Evolutionary conservation across 2,329 filamentous ascomycete genomes (phyloP), one percentile per base, ranked within the genome.

Genomic region (Neocatenulostroma microsporum): DNA sequence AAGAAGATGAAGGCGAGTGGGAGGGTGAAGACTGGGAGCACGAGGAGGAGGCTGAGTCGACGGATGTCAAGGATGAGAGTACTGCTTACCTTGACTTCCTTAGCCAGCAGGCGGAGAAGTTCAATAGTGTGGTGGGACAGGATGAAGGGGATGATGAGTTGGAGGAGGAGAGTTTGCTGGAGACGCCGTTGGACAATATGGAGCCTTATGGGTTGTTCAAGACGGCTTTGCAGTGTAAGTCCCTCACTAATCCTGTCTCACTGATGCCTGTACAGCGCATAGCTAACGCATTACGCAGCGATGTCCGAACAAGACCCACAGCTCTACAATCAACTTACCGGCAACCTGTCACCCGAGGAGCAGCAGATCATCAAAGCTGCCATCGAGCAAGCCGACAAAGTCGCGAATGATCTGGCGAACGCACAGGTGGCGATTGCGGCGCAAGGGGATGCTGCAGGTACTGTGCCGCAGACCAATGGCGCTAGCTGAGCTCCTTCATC

Each of bases 71-170:
- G 55, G 89, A 95, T 53, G 89, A 96, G 64, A 91, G 85, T 60
- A 82, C 84, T 17, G 86, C 89, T 5, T 98, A 98, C 60, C 76
- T 98, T 30, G 88, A 96, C 49, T 98, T 98, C 68, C 66, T 98
- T 19, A 93, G 89, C 51, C 84, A 93, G 59, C 89, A 96, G 43
- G 58, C 57, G 9, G 52, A 49, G 44, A 58, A 55, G 41, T 55
- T 61, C 58, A 57, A 61, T 60, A 79, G 81, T 45, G 74, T 79
- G 13, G 51, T 57, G 21, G 57, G 55, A 19, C 72, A 81, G 13
- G 73, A 75, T 12, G 78, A 81, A 32, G 85, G 85, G 87, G 84
- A 94, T 38, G 88, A 94, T 37, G 80, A 95, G 30, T 78, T 93
- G 13, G 89, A 96, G 61, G 91, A 96, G 54, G 89, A 88, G 59